Evolutionary conservation across 768 basidiomycete species (phyloP).

Genomic region (Leccinum truebloodii): DNA sequence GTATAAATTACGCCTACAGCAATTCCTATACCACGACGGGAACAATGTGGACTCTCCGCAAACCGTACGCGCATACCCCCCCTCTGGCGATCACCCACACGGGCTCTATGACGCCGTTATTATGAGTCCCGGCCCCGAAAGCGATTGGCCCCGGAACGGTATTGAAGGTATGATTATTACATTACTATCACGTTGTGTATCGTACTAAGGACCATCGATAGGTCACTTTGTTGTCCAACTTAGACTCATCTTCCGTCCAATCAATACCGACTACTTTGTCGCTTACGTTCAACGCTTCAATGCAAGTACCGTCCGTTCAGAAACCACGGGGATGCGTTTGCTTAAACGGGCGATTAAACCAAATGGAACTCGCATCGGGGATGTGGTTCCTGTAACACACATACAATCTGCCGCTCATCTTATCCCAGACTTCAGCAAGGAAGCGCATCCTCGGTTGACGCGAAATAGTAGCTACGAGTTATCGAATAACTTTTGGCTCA

Average conservation of each 20-base stretch:
- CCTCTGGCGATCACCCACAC: background rate
- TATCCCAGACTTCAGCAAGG: background rate
- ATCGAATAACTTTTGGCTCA: background rate
- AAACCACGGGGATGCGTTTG: background rate
- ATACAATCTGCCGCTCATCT: background rate
- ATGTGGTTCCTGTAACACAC: background rate
- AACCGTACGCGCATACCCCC: background rate
- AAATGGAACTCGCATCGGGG: background rate
- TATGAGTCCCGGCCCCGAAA: background rate
- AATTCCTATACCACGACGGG: background rate
- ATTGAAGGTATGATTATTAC: background rate
- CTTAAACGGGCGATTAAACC: background rate
- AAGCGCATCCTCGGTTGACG: background rate
- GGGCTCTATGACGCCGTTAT: background rate
- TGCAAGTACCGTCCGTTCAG: background rate
- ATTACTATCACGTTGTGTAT: background rate
- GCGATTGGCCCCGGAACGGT: background rate
- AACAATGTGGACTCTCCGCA: background rate
- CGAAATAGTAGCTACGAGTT: background rate
- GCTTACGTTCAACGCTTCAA: background rate
- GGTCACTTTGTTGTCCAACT: background rate
- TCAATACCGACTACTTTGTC: background rate
- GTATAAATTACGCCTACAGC: background rate
- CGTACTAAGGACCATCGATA: background rate
- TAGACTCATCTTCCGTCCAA: background rate